These are phyloP conservation scores for Trichoderma erinaceum DNA, from an alignment of 495 filamentous ascomycete species.

Conservation along the genomic window DNA sequence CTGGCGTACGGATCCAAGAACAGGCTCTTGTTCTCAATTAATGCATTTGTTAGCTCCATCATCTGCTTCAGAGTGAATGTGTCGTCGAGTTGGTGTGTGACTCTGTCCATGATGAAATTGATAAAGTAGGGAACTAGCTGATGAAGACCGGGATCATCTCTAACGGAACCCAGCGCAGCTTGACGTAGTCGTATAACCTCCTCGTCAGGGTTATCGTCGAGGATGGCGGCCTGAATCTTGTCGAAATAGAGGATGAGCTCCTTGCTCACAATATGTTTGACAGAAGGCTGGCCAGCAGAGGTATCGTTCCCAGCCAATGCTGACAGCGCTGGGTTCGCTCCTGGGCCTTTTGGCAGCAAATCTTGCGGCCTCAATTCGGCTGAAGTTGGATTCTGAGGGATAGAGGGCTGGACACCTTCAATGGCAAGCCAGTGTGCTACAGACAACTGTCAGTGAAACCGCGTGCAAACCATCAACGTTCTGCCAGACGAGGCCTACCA, in stretches of 20 bases:
- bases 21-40: slow-evolving; percentile 75
- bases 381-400: slow-evolving; percentile 88
- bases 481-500: slow-evolving; percentile 43
- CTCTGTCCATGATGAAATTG: slow-evolving; percentile 87
- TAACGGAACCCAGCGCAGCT: slow-evolving; percentile 74
- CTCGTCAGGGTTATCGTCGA: slow-evolving; percentile 77
- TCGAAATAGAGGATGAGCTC: slow-evolving; percentile 97
- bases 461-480: neutral
- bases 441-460: neutral
- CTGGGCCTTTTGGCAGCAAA: slow-evolving; percentile 79
- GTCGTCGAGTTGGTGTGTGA: slow-evolving; percentile 82
- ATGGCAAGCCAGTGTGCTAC: slow-evolving; percentile 91
- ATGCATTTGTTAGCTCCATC: slow-evolving; percentile 76
- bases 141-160: slow-evolving; percentile 84
- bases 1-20: slow-evolving; percentile 87
- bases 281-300: slow-evolving; percentile 74
- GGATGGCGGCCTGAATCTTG: slow-evolving; percentile 76
- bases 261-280: slow-evolving; percentile 92
- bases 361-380: slow-evolving; percentile 74
- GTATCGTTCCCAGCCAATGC: slow-evolving; percentile 79
- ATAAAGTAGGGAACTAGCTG: slow-evolving; percentile 95
- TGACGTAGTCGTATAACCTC: slow-evolving; percentile 60
- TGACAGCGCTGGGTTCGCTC: slow-evolving; percentile 72
- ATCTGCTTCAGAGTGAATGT: slow-evolving; percentile 82
- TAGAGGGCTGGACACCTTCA: slow-evolving; percentile 92